Base-by-base conservation (phyloP, 2,329 filamentous ascomycete genomes). In the Ceratocystis eucalypticola region DNA sequence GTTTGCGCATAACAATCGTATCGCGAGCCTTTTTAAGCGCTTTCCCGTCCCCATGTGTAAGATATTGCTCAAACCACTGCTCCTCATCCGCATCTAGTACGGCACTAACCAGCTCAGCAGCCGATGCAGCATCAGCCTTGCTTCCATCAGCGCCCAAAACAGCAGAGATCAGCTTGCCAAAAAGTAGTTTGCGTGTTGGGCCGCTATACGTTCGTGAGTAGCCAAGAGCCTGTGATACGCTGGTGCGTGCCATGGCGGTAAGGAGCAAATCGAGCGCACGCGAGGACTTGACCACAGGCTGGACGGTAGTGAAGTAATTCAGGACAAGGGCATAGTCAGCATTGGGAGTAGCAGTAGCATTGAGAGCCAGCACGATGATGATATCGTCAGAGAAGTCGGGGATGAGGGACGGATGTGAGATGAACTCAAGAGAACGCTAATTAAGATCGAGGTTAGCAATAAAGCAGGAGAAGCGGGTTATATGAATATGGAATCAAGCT, bases 311-410 rank as follows among this genome's bases (percentile, higher is more conserved):
- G 76, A 88, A 94, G 76, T 94, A 95, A 10, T 89, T 87, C 33
- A 94, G 80, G 0, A 88, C 82, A 1, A 92, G 79, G 30, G 77
- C 80, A 71, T 84, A 82, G 72, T 90, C 85, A 72, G 89, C 85
- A 66, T 80, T 77, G 53, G 80, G 77, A 46, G 82, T 76, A 25
- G 84, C 80, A 69, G 82, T 76, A 25, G 84, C 80, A 69, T 85
- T 81, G 46, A 82, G 80, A 64, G 89, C 83, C 3, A 94, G 82
- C 3, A 82, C 81, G 30, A 82, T 81, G 70, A 94, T 80, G 64
- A 95, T 92, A 69, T 95, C 88, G 75, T 94, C 89, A 66, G 88
- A 83, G 72, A 94, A 95, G 65, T 91, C 91, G 45, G 88, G 86
- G 22, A 87, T 85, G 3, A 95, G 80, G 1, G 88, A 89, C 0